Evolutionary conservation across 75 land plant genomes (phyloP), one percentile per base, ranked within the genome.

Genomic region (Picea glauca): DNA sequence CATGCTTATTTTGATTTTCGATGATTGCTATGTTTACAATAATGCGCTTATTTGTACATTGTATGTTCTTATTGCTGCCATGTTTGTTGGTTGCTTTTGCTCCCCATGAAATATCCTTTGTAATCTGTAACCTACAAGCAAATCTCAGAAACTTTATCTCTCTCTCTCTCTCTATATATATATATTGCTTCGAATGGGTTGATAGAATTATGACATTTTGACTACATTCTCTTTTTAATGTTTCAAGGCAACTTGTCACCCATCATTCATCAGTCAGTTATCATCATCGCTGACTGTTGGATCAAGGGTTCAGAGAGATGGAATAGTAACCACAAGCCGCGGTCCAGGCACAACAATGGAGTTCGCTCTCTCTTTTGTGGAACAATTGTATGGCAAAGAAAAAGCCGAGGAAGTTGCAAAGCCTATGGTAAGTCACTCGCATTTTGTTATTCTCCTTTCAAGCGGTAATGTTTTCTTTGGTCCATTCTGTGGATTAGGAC

Each of bases 321-420:
- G 93, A 13, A 67, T 76, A 18, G 88, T 85, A 43, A 86, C 90
- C 32, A 96, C 99, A 33, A 96, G 99, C 75, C 88, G 92, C 23
- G 99, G 91, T 23, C 95, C 99, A 58, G 99, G 99, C 17, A 94
- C 99, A 31, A 81, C 95, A 11, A 85, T 96, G 78, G 99, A 94
- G 87, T 96, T 86, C 81, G 81, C 98, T 59, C 79, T 96, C 72
- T 77, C 87, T 17, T 83, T 96, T 38, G 92, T 94, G 64, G 98
- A 92, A 79, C 88, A 91, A 72, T 78, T 96, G 35, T 93, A 84
- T 80, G 99, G 90, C 33, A 85, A 90, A 62, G 91, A 91, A 46
- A 95, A 93, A 76, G 85, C 88, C 60, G 79, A 91, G 46, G 91
- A 93, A 81, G 91, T 95, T 76, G 81, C 87, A 13, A 85, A 89